Evolutionary conservation across 176 grass and related monocot species (phyloP).

Genomic region (Otatea glauca): DNA sequence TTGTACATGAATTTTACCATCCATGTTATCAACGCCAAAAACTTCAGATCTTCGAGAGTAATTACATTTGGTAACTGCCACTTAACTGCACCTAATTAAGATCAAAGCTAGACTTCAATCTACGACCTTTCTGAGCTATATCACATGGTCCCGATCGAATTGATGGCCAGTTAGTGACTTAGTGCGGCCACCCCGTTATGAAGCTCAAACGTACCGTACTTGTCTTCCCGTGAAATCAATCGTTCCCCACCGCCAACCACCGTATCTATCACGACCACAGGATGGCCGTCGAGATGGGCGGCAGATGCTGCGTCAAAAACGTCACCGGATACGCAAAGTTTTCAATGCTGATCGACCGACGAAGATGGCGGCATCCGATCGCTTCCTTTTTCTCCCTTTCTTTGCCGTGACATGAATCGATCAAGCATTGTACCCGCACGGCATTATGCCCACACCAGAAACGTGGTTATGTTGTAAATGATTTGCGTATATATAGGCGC

Average conservation of each 20-base stretch:
- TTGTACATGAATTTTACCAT: background rate
- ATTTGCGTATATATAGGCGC: background rate
- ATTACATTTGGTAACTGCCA: background rate
- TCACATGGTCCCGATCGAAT: background rate
- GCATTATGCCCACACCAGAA: slow-evolving; percentile 3
- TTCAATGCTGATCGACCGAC: background rate
- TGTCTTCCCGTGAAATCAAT: slow-evolving; percentile 29
- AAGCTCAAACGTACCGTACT: background rate
- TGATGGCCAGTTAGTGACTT: slow-evolving; percentile 7
- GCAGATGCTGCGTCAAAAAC: background rate
- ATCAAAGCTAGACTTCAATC: background rate
- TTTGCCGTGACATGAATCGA: background rate
- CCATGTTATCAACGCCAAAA: too few relatives aligned
- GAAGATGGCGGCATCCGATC: background rate
- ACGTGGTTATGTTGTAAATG: background rate
- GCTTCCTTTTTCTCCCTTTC: background rate
- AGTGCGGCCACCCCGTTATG: background rate
- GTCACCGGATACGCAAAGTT: slow-evolving; percentile 1
- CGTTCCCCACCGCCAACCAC: slow-evolving; percentile 38
- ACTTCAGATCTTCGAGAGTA: too few relatives aligned
- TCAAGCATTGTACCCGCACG: background rate
- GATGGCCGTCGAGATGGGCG: slow-evolving; percentile 36
- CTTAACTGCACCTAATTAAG: background rate
- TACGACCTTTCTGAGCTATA: background rate
- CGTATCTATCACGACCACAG: slow-evolving; percentile 36